phyloP scores from a whole-genome alignment of 2,329 filamentous ascomycete genomes.

The Penicillium sclerotigenum region DNA sequence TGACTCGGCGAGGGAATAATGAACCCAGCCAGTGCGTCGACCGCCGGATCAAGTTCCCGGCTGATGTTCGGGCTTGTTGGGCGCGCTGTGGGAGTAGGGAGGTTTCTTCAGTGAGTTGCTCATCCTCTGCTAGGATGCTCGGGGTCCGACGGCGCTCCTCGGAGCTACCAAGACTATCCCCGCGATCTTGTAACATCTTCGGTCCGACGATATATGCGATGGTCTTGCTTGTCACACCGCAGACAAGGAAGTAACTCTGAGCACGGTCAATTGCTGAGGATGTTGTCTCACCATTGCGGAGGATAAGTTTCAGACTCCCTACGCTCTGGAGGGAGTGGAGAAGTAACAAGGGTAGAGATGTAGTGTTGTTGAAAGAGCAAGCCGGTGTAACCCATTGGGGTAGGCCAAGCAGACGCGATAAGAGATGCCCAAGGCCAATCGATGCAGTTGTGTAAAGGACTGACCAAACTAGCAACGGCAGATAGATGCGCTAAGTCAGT shows the following conservation, averaged over 20 bases:
- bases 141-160: background rate
- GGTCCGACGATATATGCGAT: background rate
- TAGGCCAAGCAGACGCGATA: background rate
- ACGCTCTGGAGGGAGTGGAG: background rate
- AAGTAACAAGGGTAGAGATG: background rate
- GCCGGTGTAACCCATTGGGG: background rate
- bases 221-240: background rate
- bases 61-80: constrained; percentile 13
- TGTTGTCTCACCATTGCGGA: background rate
- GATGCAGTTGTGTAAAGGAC: background rate
- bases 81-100: constrained; percentile 49
- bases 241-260: background rate
- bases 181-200: background rate
- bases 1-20: constrained; percentile 33
- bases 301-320: background rate
- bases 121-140: background rate
- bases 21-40: constrained; percentile 29
- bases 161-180: background rate
- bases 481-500: background rate
- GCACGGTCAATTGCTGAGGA: background rate
- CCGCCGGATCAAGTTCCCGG: constrained; percentile 23
- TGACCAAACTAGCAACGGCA: background rate
- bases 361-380: background rate
- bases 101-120: constrained; percentile 46
- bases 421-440: background rate